Percentiles rank a stretch among this genome's conserved stretches.
Conservation (phyloP, 2,329 filamentous ascomycete species). For the Aspergillus sp. region DNA sequence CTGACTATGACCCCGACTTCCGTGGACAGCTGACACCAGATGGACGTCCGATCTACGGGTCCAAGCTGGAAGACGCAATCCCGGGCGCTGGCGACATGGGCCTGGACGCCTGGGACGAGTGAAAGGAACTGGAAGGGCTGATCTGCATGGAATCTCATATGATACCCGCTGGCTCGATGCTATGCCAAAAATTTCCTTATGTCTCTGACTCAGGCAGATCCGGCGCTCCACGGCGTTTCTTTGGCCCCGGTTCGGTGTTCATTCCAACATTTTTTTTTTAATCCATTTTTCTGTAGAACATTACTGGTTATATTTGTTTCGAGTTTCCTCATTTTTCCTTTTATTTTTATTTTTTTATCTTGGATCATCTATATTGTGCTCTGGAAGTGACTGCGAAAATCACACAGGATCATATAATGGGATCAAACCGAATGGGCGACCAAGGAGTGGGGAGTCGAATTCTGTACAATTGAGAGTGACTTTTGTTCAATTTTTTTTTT, state of each 20-base stretch:
- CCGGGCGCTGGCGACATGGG: slow-evolving; percentile 33
- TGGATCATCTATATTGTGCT: neutral
- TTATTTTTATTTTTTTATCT: neutral
- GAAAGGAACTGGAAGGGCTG: slow-evolving; percentile 12
- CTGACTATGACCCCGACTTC: slow-evolving; percentile 45
- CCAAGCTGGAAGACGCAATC: slow-evolving; percentile 36
- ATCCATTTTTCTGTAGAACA: slow-evolving; percentile 10
- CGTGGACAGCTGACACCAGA: slow-evolving; percentile 44
- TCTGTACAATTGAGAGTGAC: slow-evolving; percentile 20
- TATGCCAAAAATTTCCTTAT: slow-evolving; percentile 25
- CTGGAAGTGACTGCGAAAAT: slow-evolving; percentile 9
- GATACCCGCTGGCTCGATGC: slow-evolving; percentile 30
- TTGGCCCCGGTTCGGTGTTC: slow-evolving; percentile 3
- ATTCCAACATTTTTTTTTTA: slow-evolving; percentile 1
- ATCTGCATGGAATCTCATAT: slow-evolving; percentile 26
- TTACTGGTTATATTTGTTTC: slow-evolving; percentile 8
- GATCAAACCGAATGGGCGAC: slow-evolving; percentile 12
- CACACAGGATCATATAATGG: slow-evolving; percentile 17
- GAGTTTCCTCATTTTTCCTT: neutral
- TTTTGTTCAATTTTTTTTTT: slow-evolving; percentile 10
- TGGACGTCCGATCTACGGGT: slow-evolving; percentile 41
- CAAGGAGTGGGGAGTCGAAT: slow-evolving; percentile 9
- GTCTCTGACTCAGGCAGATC: slow-evolving; percentile 23
- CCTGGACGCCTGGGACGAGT: slow-evolving; percentile 36
- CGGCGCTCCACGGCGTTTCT: slow-evolving; percentile 24